A percentile compares a stretch with the other conserved stretches of the same genome.
phyloP scores from a whole-genome alignment of 2,329 filamentous ascomycete genomes.

The Aquanectria penicillioides region DNA sequence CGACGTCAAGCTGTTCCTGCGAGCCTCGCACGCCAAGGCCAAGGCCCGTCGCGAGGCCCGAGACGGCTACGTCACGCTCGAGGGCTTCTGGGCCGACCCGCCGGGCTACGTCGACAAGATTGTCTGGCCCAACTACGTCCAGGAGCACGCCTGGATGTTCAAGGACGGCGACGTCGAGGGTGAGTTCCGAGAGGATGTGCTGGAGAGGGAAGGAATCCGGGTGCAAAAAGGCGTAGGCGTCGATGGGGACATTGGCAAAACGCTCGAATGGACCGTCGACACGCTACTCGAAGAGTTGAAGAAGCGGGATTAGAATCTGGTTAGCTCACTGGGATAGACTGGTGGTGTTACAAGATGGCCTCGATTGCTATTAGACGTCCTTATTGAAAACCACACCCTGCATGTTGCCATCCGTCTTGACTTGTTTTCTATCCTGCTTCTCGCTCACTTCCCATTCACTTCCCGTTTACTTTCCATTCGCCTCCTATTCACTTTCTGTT shows the following conservation, averaged over 20 bases:
- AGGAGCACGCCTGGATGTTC: conserved; percentile 85
- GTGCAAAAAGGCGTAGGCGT: conserved; percentile 58
- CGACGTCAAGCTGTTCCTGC: conserved; percentile 82
- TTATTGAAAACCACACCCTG: too few species aligned
- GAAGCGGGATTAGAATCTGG: conserved; percentile 33
- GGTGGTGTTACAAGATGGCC: too few species aligned
- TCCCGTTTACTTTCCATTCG: not conserved
- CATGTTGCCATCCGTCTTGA: too few species aligned
- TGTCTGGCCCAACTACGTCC: conserved; percentile 95
- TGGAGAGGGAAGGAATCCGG: conserved; percentile 56
- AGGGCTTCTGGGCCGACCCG: conserved; percentile 96
- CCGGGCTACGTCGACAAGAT: conserved; percentile 93
- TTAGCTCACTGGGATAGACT: too few species aligned
- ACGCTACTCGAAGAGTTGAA: conserved; percentile 63
- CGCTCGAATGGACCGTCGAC: conserved; percentile 76
- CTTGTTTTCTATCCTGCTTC: too few species aligned
- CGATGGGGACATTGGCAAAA: conserved; percentile 68
- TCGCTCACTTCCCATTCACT: too few species aligned
- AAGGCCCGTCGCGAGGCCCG: conserved; percentile 74
- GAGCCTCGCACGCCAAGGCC: conserved; percentile 71
- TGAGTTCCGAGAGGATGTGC: conserved; percentile 56
- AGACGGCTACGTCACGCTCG: conserved; percentile 80
- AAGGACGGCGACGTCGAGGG: conserved; percentile 73
- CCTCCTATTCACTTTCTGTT: not conserved
- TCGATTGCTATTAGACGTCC: too few species aligned